phyloP scores from a whole-genome alignment of 805 yeast species.

The Hanseniaspora osmophila region DNA sequence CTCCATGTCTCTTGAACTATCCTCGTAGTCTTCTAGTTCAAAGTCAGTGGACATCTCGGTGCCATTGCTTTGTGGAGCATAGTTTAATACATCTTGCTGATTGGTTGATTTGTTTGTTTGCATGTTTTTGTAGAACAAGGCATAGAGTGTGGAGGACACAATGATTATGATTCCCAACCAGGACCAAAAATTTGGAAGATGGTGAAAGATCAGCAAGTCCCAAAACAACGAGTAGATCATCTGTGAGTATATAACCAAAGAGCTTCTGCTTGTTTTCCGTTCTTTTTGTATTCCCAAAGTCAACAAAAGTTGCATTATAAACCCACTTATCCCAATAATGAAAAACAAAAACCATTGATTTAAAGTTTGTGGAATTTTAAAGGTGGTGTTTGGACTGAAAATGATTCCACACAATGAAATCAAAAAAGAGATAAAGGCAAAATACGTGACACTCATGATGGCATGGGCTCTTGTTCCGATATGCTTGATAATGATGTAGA shows the following conservation, averaged over 20 bases:
- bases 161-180: constrained; percentile 57
- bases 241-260: constrained; percentile 63
- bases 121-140: constrained; percentile 37
- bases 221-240: constrained; percentile 66
- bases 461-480: constrained; percentile 76
- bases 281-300: constrained; percentile 79
- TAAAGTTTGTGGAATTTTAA: constrained; percentile 44
- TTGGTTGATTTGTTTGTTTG: constrained; percentile 1
- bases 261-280: constrained; percentile 55
- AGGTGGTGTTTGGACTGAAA: constrained; percentile 41
- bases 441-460: constrained; percentile 61
- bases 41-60: not conserved
- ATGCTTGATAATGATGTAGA: constrained; percentile 55
- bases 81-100: not conserved
- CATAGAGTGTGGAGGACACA: constrained; percentile 46
- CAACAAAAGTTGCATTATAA: constrained; percentile 62
- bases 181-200: constrained; percentile 57
- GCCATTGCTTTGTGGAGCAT: not conserved
- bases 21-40: too few relatives aligned
- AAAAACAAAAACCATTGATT: constrained; percentile 54
- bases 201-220: constrained; percentile 61
- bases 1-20: too few relatives aligned
- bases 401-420: constrained; percentile 40
- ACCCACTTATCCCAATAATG: constrained; percentile 62
- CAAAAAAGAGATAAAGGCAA: constrained; percentile 46